Evolutionary conservation across 2,329 filamentous ascomycete genomes (phyloP).

Genomic region (Phaeosphaeria sp.): DNA sequence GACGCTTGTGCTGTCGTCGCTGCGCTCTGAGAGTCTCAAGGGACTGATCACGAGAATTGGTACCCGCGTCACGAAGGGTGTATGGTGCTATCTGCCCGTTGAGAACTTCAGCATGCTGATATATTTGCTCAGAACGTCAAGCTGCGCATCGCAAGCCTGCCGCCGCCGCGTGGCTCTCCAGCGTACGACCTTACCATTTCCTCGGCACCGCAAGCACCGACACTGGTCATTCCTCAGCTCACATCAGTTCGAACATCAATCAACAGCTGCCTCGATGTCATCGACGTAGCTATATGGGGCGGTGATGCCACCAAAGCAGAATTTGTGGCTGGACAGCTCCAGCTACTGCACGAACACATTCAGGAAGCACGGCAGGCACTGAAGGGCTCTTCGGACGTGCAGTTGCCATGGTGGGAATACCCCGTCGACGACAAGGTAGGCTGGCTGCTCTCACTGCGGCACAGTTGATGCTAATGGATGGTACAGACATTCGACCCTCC

Average conservation of each 20-base stretch:
- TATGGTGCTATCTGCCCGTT: conserved; percentile 51
- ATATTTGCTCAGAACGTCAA: conserved; percentile 67
- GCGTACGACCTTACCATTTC: conserved; percentile 62
- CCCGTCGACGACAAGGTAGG: conserved; percentile 65
- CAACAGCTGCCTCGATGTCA: conserved; percentile 81
- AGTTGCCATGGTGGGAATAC: conserved; percentile 63
- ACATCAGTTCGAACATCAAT: conserved; percentile 77
- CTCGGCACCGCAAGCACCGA: conserved; percentile 60
- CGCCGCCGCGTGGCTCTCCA: conserved; percentile 59
- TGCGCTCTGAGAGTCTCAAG: conserved; percentile 88
- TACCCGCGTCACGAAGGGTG: conserved; percentile 88
- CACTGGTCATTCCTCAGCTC: conserved; percentile 72
- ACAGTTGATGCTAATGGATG: conserved; percentile 1
- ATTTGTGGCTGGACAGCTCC: conserved; percentile 66
- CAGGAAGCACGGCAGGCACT: conserved; percentile 65
- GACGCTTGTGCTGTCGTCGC: conserved; percentile 87
- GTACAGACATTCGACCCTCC: conserved; percentile 66
- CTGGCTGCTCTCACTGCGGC: conserved; percentile 8
- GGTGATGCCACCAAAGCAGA: conserved; percentile 67
- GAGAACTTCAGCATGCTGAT: conserved; percentile 6
- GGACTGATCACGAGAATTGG: conserved; percentile 90
- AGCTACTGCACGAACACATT: conserved; percentile 66
- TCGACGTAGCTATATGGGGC: conserved; percentile 77
- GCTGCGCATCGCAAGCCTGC: conserved; percentile 75
- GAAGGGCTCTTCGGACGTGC: conserved; percentile 61